Evolutionary conservation across 1,284 basidiomycete species (phyloP).

Genomic region (Tremellales sp.): DNA sequence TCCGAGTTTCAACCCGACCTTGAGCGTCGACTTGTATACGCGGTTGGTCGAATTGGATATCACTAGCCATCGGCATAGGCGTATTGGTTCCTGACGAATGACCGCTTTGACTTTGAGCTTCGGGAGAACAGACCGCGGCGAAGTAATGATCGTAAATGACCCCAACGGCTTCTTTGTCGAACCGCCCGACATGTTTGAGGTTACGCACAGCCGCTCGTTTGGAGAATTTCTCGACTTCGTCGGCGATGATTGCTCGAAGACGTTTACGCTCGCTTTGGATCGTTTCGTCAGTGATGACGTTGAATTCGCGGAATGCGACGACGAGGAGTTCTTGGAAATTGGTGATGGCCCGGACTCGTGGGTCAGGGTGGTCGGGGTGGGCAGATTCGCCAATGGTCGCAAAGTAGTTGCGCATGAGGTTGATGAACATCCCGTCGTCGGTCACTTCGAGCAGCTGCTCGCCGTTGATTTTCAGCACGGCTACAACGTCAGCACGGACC

Average conservation of each 20-base stretch:
- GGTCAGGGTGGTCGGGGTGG: conserved; percentile 82
- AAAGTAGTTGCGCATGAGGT: conserved; percentile 92
- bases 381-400: conserved; percentile 89
- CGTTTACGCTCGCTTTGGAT: conserved; percentile 82
- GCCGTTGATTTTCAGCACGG: conserved; percentile 97
- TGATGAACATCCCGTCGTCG: conserved; percentile 96
- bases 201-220: conserved; percentile 93
- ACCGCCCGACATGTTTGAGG: conserved; percentile 72
- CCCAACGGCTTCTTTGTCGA: conserved; percentile 85
- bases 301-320: conserved; percentile 95
- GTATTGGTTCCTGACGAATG: too few relatives aligned
- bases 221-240: conserved; percentile 91
- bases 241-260: conserved; percentile 85
- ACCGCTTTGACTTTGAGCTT: conserved; percentile 5
- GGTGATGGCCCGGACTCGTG: conserved; percentile 88
- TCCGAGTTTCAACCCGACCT: conserved; percentile 82
- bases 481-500: conserved; percentile 49
- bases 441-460: conserved; percentile 90
- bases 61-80: conserved; percentile 15
- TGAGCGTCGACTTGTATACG: conserved; percentile 44
- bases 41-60: conserved; percentile 39
- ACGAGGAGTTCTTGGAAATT: conserved; percentile 96
- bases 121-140: conserved; percentile 74
- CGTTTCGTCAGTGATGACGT: conserved; percentile 91
- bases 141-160: conserved; percentile 87